Base-by-base conservation (phyloP, 148 eudicot species). In the Suaeda aralocaspica region DNA sequence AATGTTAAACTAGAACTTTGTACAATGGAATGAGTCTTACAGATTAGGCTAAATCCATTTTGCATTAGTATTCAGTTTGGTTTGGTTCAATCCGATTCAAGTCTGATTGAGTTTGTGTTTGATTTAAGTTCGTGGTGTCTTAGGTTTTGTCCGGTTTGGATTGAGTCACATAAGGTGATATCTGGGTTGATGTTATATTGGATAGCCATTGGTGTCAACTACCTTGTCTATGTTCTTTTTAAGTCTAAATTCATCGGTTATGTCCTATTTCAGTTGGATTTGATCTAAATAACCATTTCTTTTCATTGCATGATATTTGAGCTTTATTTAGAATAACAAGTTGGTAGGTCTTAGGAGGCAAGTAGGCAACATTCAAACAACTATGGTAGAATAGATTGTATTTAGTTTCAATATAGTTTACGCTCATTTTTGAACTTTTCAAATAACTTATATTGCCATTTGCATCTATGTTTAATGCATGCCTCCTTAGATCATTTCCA, bases 391-490 rank as follows among this genome's bases (percentile, higher is more conserved):
- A 36, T 36, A 36, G 25, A 34, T 48, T 16, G 29, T 25, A 14
- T 39, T 22, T 7, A 11, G 69, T 69, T 59, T 15, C 56, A 64
- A 44, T 51, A 18, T 33, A 51, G 14, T 34, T 9, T 59, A 16
- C 24, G 24, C 50, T 24, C 16, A 30, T 50, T 44, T 52, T 29
- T 33, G 67, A 52, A 22, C 52, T 73, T 16, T 65, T 65, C 29
- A 39, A 59, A 62, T 24, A 34, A 46, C 50, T 64, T 48, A 10
- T 48, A 14, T n/a, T 45, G 22, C 50, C 50, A 46, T 46, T n/a
- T 33, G 48, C 39, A 48, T 29, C 26, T 34, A n/a, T 46, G 11
- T 2, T 25, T 39, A 51, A 26, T 13, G 2, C 41, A 3, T 16
- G 24, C 53, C 25, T 52, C 14, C 24, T 45, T 34, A 34, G 29